Percentiles rank a stretch among this genome's conserved stretches.
These are phyloP conservation scores for Diaporthe destruens DNA, from an alignment of 2,329 filamentous ascomycete genomes.

Conservation along the genomic window DNA sequence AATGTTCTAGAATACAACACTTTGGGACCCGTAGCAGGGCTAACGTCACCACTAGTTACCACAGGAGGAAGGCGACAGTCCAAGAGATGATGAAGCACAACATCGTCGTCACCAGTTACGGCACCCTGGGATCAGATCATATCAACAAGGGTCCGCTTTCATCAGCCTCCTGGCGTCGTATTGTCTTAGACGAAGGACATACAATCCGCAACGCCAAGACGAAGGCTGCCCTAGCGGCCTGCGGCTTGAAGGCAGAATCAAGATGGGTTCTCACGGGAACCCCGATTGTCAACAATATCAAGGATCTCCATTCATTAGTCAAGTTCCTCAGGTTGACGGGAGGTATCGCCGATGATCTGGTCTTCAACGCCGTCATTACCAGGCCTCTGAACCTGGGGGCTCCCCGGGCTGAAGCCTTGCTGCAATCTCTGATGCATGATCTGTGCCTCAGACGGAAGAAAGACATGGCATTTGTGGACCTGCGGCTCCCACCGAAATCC, in stretches of 20 bases:
- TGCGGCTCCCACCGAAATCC: slow-evolving; percentile 81
- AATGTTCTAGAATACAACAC: too few relatives aligned
- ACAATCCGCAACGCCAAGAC: slow-evolving; percentile 82
- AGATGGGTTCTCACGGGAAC: slow-evolving; percentile 86
- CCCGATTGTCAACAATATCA: slow-evolving; percentile 85
- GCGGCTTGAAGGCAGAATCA: slow-evolving; percentile 74
- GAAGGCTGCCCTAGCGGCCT: slow-evolving; percentile 78
- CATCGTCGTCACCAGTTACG: slow-evolving; percentile 88
- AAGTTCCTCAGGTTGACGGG: slow-evolving; percentile 83
- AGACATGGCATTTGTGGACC: slow-evolving; percentile 88
- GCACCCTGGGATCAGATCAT: slow-evolving; percentile 75
- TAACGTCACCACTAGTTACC: slow-evolving; percentile 61
- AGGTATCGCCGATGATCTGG: slow-evolving; percentile 77
- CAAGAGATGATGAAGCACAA: slow-evolving; percentile 75
- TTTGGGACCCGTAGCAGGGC: too few relatives aligned
- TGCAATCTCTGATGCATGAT: slow-evolving; percentile 83
- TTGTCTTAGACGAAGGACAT: slow-evolving; percentile 88
- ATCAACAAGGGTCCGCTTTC: slow-evolving; percentile 58
- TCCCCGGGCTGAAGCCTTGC: slow-evolving; percentile 69
- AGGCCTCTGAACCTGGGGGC: slow-evolving; percentile 74
- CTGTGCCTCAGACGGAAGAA: slow-evolving; percentile 87
- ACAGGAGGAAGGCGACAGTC: slow-evolving; percentile 72
- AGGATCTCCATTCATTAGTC: slow-evolving; percentile 83
- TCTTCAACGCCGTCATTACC: slow-evolving; percentile 81
- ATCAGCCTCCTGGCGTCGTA: slow-evolving; percentile 77